phyloP scores from a whole-genome alignment of 495 filamentous ascomycete genomes.

The Aspergillus baeticus region DNA sequence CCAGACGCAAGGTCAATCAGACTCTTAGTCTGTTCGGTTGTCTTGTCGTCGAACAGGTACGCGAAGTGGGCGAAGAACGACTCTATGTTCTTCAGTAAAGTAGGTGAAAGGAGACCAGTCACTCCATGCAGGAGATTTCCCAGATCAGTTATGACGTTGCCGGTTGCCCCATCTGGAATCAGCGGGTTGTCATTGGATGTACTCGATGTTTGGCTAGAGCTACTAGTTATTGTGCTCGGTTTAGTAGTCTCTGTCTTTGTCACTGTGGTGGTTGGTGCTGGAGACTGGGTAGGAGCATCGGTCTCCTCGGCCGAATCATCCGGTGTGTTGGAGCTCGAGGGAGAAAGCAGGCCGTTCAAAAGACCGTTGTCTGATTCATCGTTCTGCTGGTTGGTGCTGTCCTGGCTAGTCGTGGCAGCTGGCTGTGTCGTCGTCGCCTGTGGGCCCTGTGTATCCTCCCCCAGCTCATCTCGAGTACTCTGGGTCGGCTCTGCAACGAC shows the following conservation, averaged over 20 bases:
- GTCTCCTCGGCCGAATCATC: conserved; percentile 2
- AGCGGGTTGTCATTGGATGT: background rate
- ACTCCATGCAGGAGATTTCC: conserved; percentile 39
- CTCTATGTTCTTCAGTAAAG: conserved; percentile 38
- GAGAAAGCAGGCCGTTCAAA: background rate
- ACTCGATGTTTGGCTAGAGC: background rate
- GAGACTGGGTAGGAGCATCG: background rate
- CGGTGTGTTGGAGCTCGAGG: background rate
- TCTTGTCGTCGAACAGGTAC: conserved; percentile 42
- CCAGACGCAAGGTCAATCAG: conserved; percentile 28
- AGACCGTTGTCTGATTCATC: background rate
- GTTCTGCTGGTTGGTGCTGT: background rate
- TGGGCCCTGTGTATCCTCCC: conserved; percentile 8
- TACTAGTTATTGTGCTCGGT: conserved; percentile 1
- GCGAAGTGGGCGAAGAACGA: conserved; percentile 46
- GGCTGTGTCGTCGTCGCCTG: conserved; percentile 6
- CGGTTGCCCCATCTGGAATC: conserved; percentile 13
- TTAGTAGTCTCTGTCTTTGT: background rate
- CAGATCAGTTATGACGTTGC: conserved; percentile 33
- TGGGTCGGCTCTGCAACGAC: conserved; percentile 7
- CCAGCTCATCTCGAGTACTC: background rate
- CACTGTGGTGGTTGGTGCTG: background rate
- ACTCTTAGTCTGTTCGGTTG: conserved; percentile 35
- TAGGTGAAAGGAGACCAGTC: conserved; percentile 40
- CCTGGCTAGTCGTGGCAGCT: conserved; percentile 7